Evolutionary conservation across 169 alveolate genomes (phyloP), one percentile per base, ranked within the genome.

Genomic region (Cryptosporidium tyzzeri): DNA sequence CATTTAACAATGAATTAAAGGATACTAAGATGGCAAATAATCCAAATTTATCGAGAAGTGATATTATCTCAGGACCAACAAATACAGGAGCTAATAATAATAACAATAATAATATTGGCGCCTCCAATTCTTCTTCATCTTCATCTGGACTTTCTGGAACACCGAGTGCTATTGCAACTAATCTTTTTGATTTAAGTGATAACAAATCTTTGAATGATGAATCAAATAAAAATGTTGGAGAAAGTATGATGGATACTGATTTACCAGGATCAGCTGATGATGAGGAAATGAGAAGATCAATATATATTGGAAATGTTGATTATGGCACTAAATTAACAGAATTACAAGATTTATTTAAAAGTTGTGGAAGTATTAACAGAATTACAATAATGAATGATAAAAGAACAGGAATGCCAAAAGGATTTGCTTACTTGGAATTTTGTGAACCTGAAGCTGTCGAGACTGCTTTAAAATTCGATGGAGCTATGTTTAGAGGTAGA

Each of bases 231-330:
- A 23, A 89, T 31, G 18, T 14, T 9, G 67, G 69, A 35, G 73
- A 44, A 12, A 53, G 67, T 7, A 31, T 70, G 84, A 85, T 85
- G 91, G 91, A 85, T 14, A 44, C 74, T 0, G 91, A 85, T 67
- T 51, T 69, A 31, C 84, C 68, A 9, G 85, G 71, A 33, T 35
- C 70, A 7, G 62, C 44, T 10, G 91, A 84, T 44, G 91, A 84
- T 55, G 91, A 84, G 35, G 85, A 70, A 65, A 71, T 70, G 70
- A 84, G 44, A 10, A 51, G 91, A 29, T 84, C 91, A 16, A 84
- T 84, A 18, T 84, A 70, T 84, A 71, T 84, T 37, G 91, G 91
- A 61, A 84, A 84, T 84, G 91, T 84, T 35, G 91, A 84, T 84
- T 84, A 70, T 39, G 85, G 91, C 1, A 84, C 91, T 2, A 84